Base-by-base conservation (phyloP, 2,329 filamentous ascomycete species). In the Diaporthe vexans region DNA sequence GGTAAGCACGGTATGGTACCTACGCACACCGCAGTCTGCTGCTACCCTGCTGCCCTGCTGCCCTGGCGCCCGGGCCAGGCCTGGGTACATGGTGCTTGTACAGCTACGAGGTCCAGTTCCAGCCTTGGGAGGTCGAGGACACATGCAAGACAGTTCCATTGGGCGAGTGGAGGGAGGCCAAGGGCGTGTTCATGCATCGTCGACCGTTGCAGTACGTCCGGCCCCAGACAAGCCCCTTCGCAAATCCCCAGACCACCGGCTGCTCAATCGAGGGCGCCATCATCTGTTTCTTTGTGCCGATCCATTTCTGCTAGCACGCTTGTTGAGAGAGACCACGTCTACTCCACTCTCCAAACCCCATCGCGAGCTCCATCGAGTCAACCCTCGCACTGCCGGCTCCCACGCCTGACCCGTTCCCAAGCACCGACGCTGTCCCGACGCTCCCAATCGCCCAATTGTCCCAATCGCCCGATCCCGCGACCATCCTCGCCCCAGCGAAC, bases 311-410 rank as follows among this genome's bases (percentile, higher is more conserved):
- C 70, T 72, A 59, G 57, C 59, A 52, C 24, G 43, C 40, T 37
- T 52, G 51, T 72, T 46, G 46, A 72, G 70, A 72, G 57, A 72
- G 57, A 58, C 67, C 58, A 63, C 57, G 57, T 46, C 46, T 48
- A 54, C 70, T 72, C 70, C 70, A 72, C 70, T 63, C 59, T 63
- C 51, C 57, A 52, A 54, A 72, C 70, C 70, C 70, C 70, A 72
- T 72, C 70, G 70, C 70, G 70, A 72, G 70, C 63, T 68, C 63
- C 63, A 68, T 68, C 63, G 63, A 72, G 59, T 61, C 58, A 61
- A 56, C 70, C 57, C 67, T 29, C 67, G 67, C 40, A 33, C 58
- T 61, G 56, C 58, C 58, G 69, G 29, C 40, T 54, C 69, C 57
- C 69, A 40, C 40, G 54, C 58, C 59, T 61, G 59, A 61, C 57